Evolutionary conservation across 1,139 yeast genomes (phyloP), one percentile per base, ranked within the genome.

Genomic region (Sugiyamaella grinbergsii): DNA sequence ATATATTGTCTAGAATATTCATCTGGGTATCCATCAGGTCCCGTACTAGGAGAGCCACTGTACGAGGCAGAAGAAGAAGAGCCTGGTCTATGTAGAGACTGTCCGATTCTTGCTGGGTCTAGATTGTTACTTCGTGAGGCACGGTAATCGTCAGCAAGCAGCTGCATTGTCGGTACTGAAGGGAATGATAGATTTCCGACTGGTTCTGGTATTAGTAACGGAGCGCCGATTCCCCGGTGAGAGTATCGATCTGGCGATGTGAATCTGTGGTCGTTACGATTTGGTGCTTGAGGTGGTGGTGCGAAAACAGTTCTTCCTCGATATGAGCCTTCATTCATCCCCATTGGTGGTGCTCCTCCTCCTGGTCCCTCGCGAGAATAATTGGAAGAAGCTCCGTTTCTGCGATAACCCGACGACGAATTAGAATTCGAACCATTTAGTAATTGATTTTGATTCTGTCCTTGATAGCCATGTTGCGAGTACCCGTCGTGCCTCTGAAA

Each of bases 171-270:
- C 13, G 44, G 44, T 26, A n/a, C 36, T 16, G 32, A 10, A 5
- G 39, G 40, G 20, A 31, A 40, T 16, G 18, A 18, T n/a, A n/a
- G n/a, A n/a, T n/a, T n/a, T n/a, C 6, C 8, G 13, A 7, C 5
- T 4, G 29, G 28, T 18, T 5, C 26, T 10, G 40, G 37, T 33
- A 5, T 20, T 5, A 18, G 7, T 33, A 20, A 18, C 13, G 15
- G 11, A 15, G 36, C 36, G 4, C 36, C 41, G 13, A 37, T 24
- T 24, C 36, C 47, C 36, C 47, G 13, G n/a, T 42, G 33, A 2
- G 47, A 43, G 22, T 43, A 43, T 23, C 47, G 33, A 20, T 43
- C 47, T 2, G 47, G 47, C 5, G 47, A 43, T 4, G 42, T 34
- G 22, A 43, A 43, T 33, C 47, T 38, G 7, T 23, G 24, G 15